Evolutionary conservation across 2,329 filamentous ascomycete species (phyloP).

Genomic region (Exophiala oligosperma): DNA sequence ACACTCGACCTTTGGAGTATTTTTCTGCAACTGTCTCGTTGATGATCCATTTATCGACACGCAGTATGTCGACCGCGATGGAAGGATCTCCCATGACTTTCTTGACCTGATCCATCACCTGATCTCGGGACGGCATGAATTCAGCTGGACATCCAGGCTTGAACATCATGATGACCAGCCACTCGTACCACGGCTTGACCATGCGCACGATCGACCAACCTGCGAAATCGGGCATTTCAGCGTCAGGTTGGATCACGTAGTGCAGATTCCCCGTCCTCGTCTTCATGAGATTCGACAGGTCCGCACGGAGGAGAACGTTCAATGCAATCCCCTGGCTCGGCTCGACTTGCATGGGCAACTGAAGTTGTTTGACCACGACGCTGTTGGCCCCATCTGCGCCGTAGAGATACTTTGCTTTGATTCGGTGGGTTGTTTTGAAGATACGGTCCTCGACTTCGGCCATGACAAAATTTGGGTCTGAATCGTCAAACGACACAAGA

Average conservation of each 20-base stretch:
- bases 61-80: constrained; percentile 50
- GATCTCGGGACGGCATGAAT: constrained; percentile 42
- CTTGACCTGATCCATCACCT: constrained; percentile 47
- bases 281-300: constrained; percentile 52
- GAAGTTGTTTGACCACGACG: constrained; percentile 46
- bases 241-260: constrained; percentile 58
- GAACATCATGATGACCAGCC: constrained; percentile 58
- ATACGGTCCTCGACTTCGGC: constrained; percentile 41
- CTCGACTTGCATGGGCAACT: constrained; percentile 46
- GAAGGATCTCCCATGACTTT: constrained; percentile 57
- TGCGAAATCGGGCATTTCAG: constrained; percentile 51
- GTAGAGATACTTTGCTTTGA: constrained; percentile 58
- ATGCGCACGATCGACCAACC: constrained; percentile 55
- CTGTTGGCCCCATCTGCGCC: constrained; percentile 57
- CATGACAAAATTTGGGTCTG: constrained; percentile 30
- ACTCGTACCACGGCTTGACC: constrained; percentile 65
- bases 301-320: constrained; percentile 51
- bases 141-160: constrained; percentile 37
- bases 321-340: constrained; percentile 50
- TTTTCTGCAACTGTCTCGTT: constrained; percentile 61
- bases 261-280: constrained; percentile 59
- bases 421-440: constrained; percentile 41
- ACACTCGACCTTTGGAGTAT: constrained; percentile 50
- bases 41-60: constrained; percentile 58
- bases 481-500: constrained; percentile 33